Percentiles rank a stretch among this genome's conserved stretches.
phyloP scores from a whole-genome alignment of 2,329 filamentous ascomycete species.

The Curvularia lunata region DNA sequence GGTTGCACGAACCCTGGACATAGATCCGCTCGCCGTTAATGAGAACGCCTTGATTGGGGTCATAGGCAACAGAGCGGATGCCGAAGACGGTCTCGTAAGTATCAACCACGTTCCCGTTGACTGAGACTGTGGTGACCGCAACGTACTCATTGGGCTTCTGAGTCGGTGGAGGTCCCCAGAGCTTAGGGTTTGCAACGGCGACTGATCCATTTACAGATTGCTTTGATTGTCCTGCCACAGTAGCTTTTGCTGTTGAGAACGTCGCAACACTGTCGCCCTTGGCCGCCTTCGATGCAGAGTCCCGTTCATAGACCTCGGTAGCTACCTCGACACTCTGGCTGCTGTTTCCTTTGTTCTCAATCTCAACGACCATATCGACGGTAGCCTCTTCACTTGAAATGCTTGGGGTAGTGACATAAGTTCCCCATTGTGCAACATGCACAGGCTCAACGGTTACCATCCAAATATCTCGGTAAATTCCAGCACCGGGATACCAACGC shows the following conservation, averaged over 20 bases:
- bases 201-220: conserved; percentile 45
- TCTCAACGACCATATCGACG: conserved; percentile 53
- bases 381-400: conserved; percentile 56
- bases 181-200: conserved; percentile 48
- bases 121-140: conserved; percentile 53
- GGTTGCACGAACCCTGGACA: conserved; percentile 58
- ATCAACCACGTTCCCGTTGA: conserved; percentile 42
- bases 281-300: conserved; percentile 38
- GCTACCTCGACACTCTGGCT: conserved; percentile 47
- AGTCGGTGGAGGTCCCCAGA: conserved; percentile 58
- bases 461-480: conserved; percentile 63
- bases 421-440: conserved; percentile 59
- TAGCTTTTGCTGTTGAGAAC: conserved; percentile 43
- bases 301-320: conserved; percentile 52
- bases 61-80: conserved; percentile 55
- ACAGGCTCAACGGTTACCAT: conserved; percentile 56
- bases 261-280: conserved; percentile 39
- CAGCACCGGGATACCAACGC: conserved; percentile 63
- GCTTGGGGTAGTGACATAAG: conserved; percentile 54
- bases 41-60: conserved; percentile 51
- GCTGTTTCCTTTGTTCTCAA: conserved; percentile 54
- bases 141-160: conserved; percentile 59
- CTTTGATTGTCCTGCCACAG: conserved; percentile 43
- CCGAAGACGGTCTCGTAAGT: conserved; percentile 60
- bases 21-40: conserved; percentile 57